A percentile compares a stretch with the other conserved stretches of the same genome.
phyloP scores from a whole-genome alignment of 116 monocot species.

The Posidonia oceanica region DNA sequence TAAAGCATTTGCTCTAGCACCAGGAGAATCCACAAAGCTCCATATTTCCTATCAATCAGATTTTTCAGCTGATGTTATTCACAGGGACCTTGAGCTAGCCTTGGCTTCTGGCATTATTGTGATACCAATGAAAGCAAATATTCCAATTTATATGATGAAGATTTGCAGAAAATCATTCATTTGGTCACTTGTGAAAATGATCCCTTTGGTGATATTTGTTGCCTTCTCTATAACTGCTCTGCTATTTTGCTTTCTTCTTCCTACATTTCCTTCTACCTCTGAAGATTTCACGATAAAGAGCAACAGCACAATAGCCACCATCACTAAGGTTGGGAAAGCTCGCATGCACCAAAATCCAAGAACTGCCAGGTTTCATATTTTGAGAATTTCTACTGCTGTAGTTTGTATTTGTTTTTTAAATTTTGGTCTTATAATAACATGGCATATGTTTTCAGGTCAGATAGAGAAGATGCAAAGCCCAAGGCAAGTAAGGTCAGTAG shows the following conservation, averaged over 20 bases:
- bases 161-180: constrained; percentile 37
- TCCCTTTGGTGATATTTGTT: constrained; percentile 18
- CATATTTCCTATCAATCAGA: constrained; percentile 52
- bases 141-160: constrained; percentile 39
- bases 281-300: constrained; percentile 23
- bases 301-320: constrained; percentile 12
- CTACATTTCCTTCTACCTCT: constrained; percentile 8
- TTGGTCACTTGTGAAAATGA: constrained; percentile 21
- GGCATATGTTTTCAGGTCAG: constrained; percentile 21
- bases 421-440: constrained; percentile 2
- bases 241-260: constrained; percentile 19
- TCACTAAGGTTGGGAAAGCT: constrained; percentile 15
- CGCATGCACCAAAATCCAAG: constrained; percentile 21
- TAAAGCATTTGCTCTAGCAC: constrained; percentile 50
- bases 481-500: constrained; percentile 4
- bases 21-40: constrained; percentile 52
- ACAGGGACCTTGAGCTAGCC: constrained; percentile 50
- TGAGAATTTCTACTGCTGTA: neutral
- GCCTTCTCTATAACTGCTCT: constrained; percentile 14
- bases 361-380: constrained; percentile 10
- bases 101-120: constrained; percentile 48
- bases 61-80: constrained; percentile 33
- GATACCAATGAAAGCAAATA: constrained; percentile 57
- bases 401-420: neutral
- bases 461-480: constrained; percentile 20